phyloP scores from a whole-genome alignment of 1,284 basidiomycete species.

The Leccinum brunneo-olivaceum region DNA sequence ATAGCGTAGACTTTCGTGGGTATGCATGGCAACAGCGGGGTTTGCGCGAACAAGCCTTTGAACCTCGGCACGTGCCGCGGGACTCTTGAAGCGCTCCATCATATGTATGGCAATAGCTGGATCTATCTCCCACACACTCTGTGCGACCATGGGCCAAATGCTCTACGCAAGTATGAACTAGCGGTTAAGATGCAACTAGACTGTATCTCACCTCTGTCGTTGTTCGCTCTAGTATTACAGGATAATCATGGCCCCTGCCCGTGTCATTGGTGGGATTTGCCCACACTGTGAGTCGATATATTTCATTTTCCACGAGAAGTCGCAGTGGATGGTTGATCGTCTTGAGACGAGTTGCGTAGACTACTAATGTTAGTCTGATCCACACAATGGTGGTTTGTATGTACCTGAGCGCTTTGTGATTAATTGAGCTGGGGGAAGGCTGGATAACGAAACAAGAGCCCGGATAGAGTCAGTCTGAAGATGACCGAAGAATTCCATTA shows the following conservation, averaged over 20 bases:
- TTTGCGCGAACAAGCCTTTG: slow-evolving; percentile 69
- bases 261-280: slow-evolving; percentile 78
- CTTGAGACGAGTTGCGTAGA: slow-evolving; percentile 53
- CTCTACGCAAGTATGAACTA: slow-evolving; percentile 37
- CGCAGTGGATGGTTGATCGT: slow-evolving; percentile 70
- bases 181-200: neutral
- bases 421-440: slow-evolving; percentile 51
- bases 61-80: slow-evolving; percentile 63
- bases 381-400: slow-evolving; percentile 17
- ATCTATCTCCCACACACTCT: slow-evolving; percentile 78
- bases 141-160: slow-evolving; percentile 63
- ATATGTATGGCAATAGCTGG: slow-evolving; percentile 82
- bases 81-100: slow-evolving; percentile 79
- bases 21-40: slow-evolving; percentile 65
- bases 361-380: slow-evolving; percentile 30
- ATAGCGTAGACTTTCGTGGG: slow-evolving; percentile 75
- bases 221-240: slow-evolving; percentile 50
- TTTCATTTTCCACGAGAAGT: slow-evolving; percentile 86
- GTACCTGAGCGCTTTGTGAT: slow-evolving; percentile 41
- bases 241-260: slow-evolving; percentile 59
- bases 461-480: slow-evolving; percentile 71
- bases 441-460: slow-evolving; percentile 62
- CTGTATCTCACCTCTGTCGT: slow-evolving; percentile 50
- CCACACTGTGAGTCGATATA: slow-evolving; percentile 85
- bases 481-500: slow-evolving; percentile 78